Evolutionary conservation across 139 green algal genomes (phyloP).

Genomic region (Tetratostichococcus sp.): DNA sequence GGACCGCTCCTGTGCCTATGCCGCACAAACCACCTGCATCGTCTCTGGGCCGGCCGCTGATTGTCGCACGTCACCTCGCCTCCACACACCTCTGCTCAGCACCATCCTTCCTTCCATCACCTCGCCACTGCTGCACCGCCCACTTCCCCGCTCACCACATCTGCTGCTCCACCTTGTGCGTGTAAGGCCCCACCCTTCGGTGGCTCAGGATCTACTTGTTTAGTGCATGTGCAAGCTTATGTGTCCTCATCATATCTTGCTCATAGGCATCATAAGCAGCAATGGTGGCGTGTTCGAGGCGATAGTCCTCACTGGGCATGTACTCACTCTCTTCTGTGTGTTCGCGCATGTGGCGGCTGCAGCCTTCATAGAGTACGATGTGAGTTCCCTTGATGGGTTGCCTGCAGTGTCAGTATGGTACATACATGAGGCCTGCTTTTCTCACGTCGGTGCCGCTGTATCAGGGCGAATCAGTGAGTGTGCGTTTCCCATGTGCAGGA

Average conservation of each 20-base stretch:
- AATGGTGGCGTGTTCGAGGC: no score
- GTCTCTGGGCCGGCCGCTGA: no score
- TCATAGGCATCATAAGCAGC: no score
- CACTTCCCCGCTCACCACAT: background rate
- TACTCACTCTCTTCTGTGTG: background rate
- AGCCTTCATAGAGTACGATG: slow-evolving; percentile 39
- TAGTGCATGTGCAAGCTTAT: background rate
- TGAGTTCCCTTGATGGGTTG: background rate
- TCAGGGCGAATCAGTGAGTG: background rate
- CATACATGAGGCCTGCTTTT: no score
- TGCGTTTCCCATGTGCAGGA: slow-evolving; percentile 18
- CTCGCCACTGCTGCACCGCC: background rate
- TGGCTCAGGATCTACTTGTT: background rate
- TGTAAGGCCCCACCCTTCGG: background rate
- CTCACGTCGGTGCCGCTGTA: no score
- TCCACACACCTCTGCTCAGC: background rate
- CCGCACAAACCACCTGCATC: background rate
- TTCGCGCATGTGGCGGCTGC: slow-evolving; percentile 8
- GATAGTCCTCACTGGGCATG: no score
- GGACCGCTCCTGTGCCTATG: no score
- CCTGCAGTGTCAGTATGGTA: background rate
- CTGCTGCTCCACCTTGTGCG: background rate
- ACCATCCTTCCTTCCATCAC: background rate
- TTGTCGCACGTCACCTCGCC: background rate
- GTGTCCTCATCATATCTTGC: no score